Percentiles rank a stretch among this genome's conserved stretches.
These are phyloP conservation scores for Infundibulicybe gibba DNA, from an alignment of 768 basidiomycete genomes.

Conservation along the genomic window DNA sequence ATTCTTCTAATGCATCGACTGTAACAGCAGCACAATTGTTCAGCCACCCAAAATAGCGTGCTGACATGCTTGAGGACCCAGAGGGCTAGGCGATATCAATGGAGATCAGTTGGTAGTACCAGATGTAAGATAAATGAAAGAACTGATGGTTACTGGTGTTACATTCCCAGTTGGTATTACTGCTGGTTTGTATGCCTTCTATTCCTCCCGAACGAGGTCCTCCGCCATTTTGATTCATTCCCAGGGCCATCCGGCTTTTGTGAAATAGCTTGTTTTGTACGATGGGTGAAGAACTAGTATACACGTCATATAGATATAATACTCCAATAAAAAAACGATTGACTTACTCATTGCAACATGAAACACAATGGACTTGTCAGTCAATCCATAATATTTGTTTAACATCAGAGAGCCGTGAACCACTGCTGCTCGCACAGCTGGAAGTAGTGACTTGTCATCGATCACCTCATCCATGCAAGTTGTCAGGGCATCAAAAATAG, in stretches of 20 bases:
- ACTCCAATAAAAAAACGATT: neutral
- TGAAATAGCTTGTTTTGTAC: slow-evolving; percentile 15
- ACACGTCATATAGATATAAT: neutral
- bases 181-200: neutral
- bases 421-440: neutral
- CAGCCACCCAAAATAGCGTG: neutral
- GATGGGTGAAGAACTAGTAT: slow-evolving; percentile 14
- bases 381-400: slow-evolving; percentile 13
- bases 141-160: neutral
- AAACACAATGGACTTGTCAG: slow-evolving; percentile 11
- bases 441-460: no score
- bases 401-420: neutral
- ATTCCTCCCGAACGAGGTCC: neutral
- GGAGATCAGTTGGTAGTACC: no score
- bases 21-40: neutral
- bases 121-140: neutral
- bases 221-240: slow-evolving; percentile 15
- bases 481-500: no score
- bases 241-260: slow-evolving; percentile 7
- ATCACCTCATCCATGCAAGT: no score
- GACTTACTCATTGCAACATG: slow-evolving; percentile 13
- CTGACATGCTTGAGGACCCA: no score
- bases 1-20: slow-evolving; percentile 1
- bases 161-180: neutral
- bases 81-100: no score